phyloP scores from a whole-genome alignment of 768 basidiomycete species.

The Naganishia vaughanmartiniae region DNA sequence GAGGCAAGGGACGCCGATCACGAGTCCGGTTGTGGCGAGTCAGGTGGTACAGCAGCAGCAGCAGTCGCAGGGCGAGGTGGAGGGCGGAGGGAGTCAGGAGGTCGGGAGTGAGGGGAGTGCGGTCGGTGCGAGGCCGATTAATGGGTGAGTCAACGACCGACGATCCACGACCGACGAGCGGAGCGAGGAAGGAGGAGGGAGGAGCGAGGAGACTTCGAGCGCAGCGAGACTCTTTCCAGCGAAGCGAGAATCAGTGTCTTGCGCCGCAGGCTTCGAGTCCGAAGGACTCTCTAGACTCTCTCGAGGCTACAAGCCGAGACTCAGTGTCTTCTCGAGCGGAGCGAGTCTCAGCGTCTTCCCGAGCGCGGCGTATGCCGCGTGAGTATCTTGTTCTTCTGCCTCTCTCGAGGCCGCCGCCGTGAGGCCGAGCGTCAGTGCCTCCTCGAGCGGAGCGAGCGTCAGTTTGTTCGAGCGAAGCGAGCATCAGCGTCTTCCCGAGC shows the following conservation, averaged over 20 bases:
- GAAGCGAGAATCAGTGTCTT: background rate
- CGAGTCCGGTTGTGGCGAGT: background rate
- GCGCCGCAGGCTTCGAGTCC: background rate
- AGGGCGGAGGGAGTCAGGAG: background rate
- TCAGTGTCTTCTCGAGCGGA: no score
- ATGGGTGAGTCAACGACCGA: background rate
- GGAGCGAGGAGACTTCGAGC: background rate
- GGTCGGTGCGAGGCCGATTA: constrained; percentile 4
- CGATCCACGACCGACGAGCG: background rate
- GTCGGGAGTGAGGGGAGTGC: constrained; percentile 6
- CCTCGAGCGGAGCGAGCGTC: constrained; percentile 3
- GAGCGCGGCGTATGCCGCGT: no score
- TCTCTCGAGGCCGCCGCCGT: background rate
- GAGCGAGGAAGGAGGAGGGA: background rate
- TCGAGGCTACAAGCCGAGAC: background rate
- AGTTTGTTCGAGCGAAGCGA: constrained; percentile 6
- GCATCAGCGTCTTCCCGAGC: background rate
- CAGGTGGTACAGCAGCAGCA: background rate
- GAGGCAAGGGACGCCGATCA: background rate
- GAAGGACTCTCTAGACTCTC: background rate
- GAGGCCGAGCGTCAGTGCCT: background rate
- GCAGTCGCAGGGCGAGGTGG: constrained; percentile 2
- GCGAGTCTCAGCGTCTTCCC: background rate
- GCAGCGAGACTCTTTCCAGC: background rate
- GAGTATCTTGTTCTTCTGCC: no score